Evolutionary conservation across 768 basidiomycete genomes (phyloP).

Genomic region (Agaricus sinodeliciosus): DNA sequence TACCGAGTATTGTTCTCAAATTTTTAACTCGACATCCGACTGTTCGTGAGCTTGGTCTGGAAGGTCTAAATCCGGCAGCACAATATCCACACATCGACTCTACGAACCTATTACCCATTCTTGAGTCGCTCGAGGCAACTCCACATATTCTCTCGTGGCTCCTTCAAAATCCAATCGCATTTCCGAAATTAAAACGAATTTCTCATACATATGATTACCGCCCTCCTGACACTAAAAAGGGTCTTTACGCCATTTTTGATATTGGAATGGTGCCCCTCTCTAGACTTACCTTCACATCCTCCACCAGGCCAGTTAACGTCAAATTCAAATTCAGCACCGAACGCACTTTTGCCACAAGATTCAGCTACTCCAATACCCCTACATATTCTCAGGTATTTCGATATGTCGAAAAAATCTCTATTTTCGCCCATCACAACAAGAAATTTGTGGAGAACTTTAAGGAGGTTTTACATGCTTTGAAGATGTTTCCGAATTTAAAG

Average conservation of each 20-base stretch:
- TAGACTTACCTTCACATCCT: not conserved
- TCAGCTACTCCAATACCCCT: not conserved
- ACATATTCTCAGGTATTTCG: not conserved
- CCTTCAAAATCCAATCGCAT: not conserved
- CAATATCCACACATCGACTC: not conserved
- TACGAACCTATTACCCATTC: not conserved
- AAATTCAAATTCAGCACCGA: conserved; percentile 7
- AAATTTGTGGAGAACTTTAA: not conserved
- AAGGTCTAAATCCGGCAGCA: not conserved
- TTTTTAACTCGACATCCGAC: conserved; percentile 3
- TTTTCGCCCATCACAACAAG: not conserved
- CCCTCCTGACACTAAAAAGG: not conserved
- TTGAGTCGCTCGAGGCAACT: not conserved
- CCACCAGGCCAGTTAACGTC: not conserved
- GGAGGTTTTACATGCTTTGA: not conserved
- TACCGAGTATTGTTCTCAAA: not conserved
- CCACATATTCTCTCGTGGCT: conserved; percentile 2
- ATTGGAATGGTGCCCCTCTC: not conserved
- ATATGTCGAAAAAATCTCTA: not conserved
- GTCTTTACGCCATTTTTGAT: not conserved
- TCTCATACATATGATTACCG: not conserved
- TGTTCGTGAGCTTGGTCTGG: not conserved
- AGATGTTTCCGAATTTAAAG: not conserved
- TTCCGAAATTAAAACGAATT: not conserved
- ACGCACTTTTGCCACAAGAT: not conserved